These are phyloP conservation scores for Chernovozyma sophiae-reginae DNA, from an alignment of 1,139 yeast species.

Conservation along the genomic window DNA sequence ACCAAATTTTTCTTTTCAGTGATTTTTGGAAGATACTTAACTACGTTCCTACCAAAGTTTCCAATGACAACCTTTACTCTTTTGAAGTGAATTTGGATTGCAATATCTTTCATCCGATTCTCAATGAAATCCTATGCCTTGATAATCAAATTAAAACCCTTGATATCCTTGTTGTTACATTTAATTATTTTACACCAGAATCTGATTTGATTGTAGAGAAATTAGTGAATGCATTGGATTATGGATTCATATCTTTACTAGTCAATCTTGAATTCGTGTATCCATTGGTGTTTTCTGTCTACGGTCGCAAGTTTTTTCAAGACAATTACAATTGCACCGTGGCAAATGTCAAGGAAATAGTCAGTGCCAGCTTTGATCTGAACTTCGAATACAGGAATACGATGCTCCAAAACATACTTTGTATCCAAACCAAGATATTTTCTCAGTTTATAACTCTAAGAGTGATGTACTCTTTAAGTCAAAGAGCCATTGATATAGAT, in stretches of 20 bases:
- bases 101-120: constrained; percentile 14
- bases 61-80: constrained; percentile 6
- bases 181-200: constrained; percentile 11
- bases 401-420: background rate
- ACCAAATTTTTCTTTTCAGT: constrained; percentile 8
- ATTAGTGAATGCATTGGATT: constrained; percentile 23
- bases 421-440: background rate
- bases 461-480: no score
- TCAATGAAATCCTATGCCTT: constrained; percentile 10
- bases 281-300: constrained; percentile 36
- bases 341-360: background rate
- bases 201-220: constrained; percentile 9
- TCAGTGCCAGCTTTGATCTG: background rate
- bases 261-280: constrained; percentile 25
- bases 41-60: constrained; percentile 8
- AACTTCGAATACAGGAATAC: background rate
- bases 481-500: no score
- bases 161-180: constrained; percentile 11
- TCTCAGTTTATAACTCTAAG: background rate
- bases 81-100: constrained; percentile 18
- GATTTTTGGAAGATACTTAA: constrained; percentile 17
- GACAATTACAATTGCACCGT: constrained; percentile 19
- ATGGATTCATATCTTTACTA: constrained; percentile 25
- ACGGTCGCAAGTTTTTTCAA: constrained; percentile 27
- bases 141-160: constrained; percentile 4